Base-by-base conservation (phyloP, 2,329 filamentous ascomycete species). In the Colletotrichum higginsianum region DNA sequence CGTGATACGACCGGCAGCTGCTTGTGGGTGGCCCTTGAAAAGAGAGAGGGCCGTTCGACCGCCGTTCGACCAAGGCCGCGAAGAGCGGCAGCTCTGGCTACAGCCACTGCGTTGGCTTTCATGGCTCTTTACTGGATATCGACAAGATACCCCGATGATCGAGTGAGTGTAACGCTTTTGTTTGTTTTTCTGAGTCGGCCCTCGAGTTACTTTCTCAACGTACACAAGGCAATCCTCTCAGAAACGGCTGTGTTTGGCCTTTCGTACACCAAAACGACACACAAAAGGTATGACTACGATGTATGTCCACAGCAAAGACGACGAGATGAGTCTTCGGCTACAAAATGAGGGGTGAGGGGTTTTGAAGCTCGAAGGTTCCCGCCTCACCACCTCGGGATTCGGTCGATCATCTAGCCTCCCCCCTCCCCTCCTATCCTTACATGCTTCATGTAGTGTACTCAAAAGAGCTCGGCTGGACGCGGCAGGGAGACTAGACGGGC, bases 301-400 rank as follows among this genome's bases (percentile, higher is more conserved):
- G 26, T 26, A 30, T 35, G 30, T 8, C 30, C 8, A 35, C 30
- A 35, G 8, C n/a, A 35, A 44, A 18, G 40, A 21, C 12, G 4
- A 15, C 9, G 8, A 5, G 30, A 57, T 46, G 65, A 60, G 65
- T 30, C 30, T 30, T 30, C 6, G 30, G 35, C 12, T 6, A 8
- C 9, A 12, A 5, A 47, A 57, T 46, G 65, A 63, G 65, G 68
- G 65, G 65, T 68, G 64, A 71, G 65, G 65, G 65, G 65, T 68
- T 71, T 71, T 58, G 68, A 58, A 67, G 68, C 65, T 68, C 58
- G 38, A 71, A 58, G 64, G 64, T 58, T 71, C 52, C 26, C 12
- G 30, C 35, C 57, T 55, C 49, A 63, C 30, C 35, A 52, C 49
- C 61, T 60, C 50, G 52, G 64, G 26, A 58, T 40, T 60, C 53